Conservation (phyloP, 225 moss, liverwort and hornwort genomes). For the Thuidium tamariscinum region DNA sequence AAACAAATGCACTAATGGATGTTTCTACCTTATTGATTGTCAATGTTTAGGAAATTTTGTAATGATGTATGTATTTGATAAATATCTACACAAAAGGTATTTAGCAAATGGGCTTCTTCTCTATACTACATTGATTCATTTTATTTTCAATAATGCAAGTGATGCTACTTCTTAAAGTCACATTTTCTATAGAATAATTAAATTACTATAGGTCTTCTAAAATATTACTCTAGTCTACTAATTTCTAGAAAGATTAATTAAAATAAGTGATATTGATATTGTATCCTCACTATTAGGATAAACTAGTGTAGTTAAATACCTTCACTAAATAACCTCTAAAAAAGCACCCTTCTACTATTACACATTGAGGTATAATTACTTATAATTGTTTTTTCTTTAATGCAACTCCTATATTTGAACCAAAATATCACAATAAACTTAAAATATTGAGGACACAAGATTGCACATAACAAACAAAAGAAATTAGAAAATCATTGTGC, state of each 20-base stretch:
- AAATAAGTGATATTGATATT: neutral
- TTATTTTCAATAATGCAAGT: rapidly evolving
- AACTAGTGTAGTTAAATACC: neutral
- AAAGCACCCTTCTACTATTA: neutral
- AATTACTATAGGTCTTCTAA: rapidly evolving
- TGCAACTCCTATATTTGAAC: neutral
- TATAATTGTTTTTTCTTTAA: neutral
- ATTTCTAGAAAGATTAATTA: neutral
- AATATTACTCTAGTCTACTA: rapidly evolving
- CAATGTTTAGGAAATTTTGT: neutral
- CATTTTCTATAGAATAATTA: neutral
- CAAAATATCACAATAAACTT: neutral
- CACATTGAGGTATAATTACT: neutral
- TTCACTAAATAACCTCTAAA: neutral
- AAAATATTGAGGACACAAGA: neutral
- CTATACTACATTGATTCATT: neutral
- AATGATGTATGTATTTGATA: neutral
- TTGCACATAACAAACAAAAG: no score
- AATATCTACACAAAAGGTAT: neutral
- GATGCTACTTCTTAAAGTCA: neutral
- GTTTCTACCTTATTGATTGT: neutral
- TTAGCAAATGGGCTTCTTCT: neutral
- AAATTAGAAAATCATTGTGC: neutral
- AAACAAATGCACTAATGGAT: no score
- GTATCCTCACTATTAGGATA: rapidly evolving